Conservation (phyloP, 345 rosid species). For the Angophora floribunda region DNA sequence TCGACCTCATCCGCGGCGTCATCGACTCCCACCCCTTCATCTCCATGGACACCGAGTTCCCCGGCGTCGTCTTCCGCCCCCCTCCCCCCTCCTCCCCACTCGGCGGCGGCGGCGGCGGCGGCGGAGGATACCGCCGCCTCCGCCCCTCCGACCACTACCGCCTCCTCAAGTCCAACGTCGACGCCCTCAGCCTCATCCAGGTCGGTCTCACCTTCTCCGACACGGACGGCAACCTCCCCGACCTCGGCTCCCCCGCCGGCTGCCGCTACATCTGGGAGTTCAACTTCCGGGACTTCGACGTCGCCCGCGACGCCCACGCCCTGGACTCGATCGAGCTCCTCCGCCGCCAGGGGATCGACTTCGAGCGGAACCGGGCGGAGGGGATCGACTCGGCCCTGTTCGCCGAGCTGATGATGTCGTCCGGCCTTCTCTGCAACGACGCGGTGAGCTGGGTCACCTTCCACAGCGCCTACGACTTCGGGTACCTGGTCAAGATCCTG, state of each 20-base stretch:
- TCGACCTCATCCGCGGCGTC: conserved; percentile 23
- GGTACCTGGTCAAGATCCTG: conserved; percentile 50
- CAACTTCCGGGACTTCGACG: conserved; percentile 53
- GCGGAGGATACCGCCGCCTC: not conserved
- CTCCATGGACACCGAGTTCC: conserved; percentile 73
- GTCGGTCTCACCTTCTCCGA: conserved; percentile 54
- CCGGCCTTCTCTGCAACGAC: conserved; percentile 42
- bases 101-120: not conserved
- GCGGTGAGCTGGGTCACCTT: conserved; percentile 62
- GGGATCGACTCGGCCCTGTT: conserved; percentile 40
- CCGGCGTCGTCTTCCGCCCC: conserved; percentile 40
- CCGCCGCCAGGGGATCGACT: conserved; percentile 51
- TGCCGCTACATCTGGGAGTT: conserved; percentile 49
- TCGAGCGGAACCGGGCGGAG: conserved; percentile 24
- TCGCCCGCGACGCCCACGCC: conserved; percentile 33
- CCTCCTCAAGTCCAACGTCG: conserved; percentile 45
- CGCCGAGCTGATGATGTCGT: conserved; percentile 42
- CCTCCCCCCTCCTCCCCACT: not conserved
- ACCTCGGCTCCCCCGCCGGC: conserved; percentile 23
- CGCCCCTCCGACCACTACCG: conserved; percentile 25
- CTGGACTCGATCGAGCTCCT: conserved; percentile 48
- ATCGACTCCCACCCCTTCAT: conserved; percentile 25
- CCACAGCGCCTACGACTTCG: conserved; percentile 62
- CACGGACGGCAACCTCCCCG: conserved; percentile 39
- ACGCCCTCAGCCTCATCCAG: conserved; percentile 45